Percentiles rank a stretch among this genome's conserved stretches.
These are phyloP conservation scores for Chlamydomonas eustigma DNA, from an alignment of 139 green algal genomes.

Conservation along the genomic window DNA sequence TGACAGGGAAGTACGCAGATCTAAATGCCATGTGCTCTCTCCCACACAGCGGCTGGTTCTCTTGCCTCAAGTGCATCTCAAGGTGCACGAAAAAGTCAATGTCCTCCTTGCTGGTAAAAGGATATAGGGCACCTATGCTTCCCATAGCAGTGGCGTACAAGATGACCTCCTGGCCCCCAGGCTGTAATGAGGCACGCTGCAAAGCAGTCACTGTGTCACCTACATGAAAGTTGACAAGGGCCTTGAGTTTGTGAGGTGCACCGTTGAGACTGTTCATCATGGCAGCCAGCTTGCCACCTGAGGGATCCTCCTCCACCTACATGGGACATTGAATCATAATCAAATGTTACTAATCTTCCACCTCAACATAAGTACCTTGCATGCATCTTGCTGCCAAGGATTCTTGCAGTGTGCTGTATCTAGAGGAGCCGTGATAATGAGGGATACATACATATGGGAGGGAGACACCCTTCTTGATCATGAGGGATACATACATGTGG, in stretches of 20 bases:
- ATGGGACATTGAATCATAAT: no score
- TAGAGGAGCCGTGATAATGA: no score
- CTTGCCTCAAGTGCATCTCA: slow-evolving; percentile 98
- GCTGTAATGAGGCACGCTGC: slow-evolving; percentile 49
- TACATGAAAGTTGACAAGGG: slow-evolving; percentile 86
- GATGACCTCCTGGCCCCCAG: slow-evolving; percentile 45
- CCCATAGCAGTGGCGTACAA: slow-evolving; percentile 48
- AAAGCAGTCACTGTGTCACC: slow-evolving; percentile 88
- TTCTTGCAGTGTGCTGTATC: no score
- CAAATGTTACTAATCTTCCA: no score
- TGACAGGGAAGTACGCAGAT: slow-evolving; percentile 91
- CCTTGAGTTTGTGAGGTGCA: slow-evolving; percentile 88
- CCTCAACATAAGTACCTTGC: no score
- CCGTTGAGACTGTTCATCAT: slow-evolving; percentile 68
- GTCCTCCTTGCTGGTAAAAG: slow-evolving; percentile 81
- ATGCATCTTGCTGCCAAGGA: no score
- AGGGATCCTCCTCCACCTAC: slow-evolving; percentile 96
- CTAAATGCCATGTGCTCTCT: slow-evolving; percentile 91
- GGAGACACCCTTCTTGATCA: no score
- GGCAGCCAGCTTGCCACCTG: slow-evolving; percentile 79
- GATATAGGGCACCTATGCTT: slow-evolving; percentile 80
- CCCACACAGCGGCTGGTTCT: slow-evolving; percentile 84
- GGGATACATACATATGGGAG: no score
- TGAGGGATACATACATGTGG: no score
- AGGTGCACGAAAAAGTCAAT: slow-evolving; percentile 97